Base-by-base conservation (phyloP, 352 stramenopile genomes). In the Thalassiosira exigua region DNA sequence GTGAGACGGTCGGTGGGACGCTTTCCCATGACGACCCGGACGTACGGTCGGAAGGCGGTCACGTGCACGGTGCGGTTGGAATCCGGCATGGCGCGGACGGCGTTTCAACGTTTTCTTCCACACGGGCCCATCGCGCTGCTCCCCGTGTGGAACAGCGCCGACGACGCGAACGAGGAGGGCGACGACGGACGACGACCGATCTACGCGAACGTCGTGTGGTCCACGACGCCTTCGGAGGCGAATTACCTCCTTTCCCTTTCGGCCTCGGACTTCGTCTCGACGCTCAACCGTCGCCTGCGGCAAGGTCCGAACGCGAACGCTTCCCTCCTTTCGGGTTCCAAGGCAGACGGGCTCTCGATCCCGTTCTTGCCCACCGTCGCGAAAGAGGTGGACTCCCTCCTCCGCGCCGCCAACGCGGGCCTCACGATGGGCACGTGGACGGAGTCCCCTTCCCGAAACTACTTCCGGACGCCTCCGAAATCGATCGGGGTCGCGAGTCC, bases 151-250 rank as follows among this genome's bases (percentile, higher is more conserved):
- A 82, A 82, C 44, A 69, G 68, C 41, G 7, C 36, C 24, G 41
- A 68, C 53, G 53, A 30, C 19, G 22, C 24, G 1, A 46, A 73
- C 32, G 3, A 60, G 33, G 32, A 60, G 41, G 32, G 59, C 5
- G 52, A 58, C 75, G 72, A 39, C n/a, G n/a, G n/a, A n/a, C n/a
- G n/a, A n/a, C n/a, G n/a, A n/a, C 50, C 70, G 29, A 75, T 60
- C 19, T 85, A 93, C 75, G 88, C 85, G 21, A 88, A 90, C 66
- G 75, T 93, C 58, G 88, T 93, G 3, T 93, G 88, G 88, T 92
- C 85, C 48, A 92, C 88, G 7, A 75, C 69, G 17, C 83, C 77
- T 12, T 80, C 87, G 59, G 67, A 79, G 44, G 81, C 83, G 29
- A 57, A 86, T 66, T 39, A 81, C 44, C 85, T 87, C 44, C 64